Evolutionary conservation across 768 basidiomycete genomes (phyloP).

Genomic region (Dictyophora rubrovolvata): DNA sequence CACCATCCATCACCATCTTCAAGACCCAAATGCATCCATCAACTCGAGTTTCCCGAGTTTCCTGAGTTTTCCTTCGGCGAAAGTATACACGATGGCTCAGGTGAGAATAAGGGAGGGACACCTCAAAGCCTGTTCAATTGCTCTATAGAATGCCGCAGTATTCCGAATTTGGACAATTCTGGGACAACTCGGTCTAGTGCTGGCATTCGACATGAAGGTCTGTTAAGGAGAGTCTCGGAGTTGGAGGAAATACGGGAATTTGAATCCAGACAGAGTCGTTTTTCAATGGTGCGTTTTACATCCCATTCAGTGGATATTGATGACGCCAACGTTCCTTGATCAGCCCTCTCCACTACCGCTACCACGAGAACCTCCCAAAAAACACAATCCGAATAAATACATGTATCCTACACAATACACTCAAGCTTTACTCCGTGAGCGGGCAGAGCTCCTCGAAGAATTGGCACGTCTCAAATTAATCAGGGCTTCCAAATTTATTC

Average conservation of each 20-base stretch:
- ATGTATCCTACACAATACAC: constrained; percentile 35
- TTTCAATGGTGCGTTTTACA: constrained; percentile 31
- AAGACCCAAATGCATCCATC: constrained; percentile 40
- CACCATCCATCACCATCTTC: constrained; percentile 11
- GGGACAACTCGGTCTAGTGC: not conserved
- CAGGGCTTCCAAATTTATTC: not conserved
- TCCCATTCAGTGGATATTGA: constrained; percentile 51
- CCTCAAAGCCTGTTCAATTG: not conserved
- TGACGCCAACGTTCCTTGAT: constrained; percentile 23
- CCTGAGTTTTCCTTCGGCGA: constrained; percentile 25
- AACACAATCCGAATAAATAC: constrained; percentile 19
- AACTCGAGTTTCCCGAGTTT: constrained; percentile 30
- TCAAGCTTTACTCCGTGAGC: constrained; percentile 44
- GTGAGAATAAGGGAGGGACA: not conserved
- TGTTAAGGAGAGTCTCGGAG: not conserved
- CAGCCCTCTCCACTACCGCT: not conserved
- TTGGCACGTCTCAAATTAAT: constrained; percentile 26
- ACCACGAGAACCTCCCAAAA: not conserved
- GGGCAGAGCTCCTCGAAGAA: constrained; percentile 44
- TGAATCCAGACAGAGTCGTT: constrained; percentile 13
- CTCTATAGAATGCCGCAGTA: not conserved
- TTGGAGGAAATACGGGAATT: not conserved
- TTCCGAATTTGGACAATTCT: not conserved
- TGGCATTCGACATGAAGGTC: not conserved
- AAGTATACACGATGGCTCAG: constrained; percentile 17